A percentile compares a stretch with the other conserved stretches of the same genome.
These are phyloP conservation scores for Apiotrichum mycotoxinovorans DNA, from an alignment of 1,284 basidiomycete species.

Conservation along the genomic window DNA sequence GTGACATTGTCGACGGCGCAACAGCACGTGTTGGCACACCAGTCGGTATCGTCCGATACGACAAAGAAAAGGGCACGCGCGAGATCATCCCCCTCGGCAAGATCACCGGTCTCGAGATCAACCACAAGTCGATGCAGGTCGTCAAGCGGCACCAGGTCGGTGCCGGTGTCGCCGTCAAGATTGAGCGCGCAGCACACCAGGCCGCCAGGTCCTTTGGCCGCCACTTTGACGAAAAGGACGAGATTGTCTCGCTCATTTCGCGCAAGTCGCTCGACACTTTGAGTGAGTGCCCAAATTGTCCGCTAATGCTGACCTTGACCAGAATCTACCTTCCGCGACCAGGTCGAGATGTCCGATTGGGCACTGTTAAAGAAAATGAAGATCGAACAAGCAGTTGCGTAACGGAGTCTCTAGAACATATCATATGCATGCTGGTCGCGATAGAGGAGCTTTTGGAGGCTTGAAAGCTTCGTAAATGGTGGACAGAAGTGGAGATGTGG, in stretches of 20 bases:
- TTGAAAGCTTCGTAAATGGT: too few relatives aligned
- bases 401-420: background rate
- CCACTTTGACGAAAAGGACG: constrained; percentile 90
- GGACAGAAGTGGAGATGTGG: too few relatives aligned
- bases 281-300: constrained; percentile 27
- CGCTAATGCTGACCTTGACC: constrained; percentile 4
- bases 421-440: background rate
- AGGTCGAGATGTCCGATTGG: constrained; percentile 92
- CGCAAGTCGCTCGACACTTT: constrained; percentile 86
- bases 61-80: constrained; percentile 75
- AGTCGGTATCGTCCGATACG: constrained; percentile 86
- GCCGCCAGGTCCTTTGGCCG: constrained; percentile 86
- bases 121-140: constrained; percentile 75
- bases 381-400: background rate
- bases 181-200: constrained; percentile 95
- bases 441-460: too few relatives aligned
- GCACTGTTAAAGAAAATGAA: constrained; percentile 68
- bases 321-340: constrained; percentile 79
- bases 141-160: constrained; percentile 58
- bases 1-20: constrained; percentile 87
- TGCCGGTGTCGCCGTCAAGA: constrained; percentile 87
- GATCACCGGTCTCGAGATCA: constrained; percentile 93
- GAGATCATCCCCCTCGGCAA: constrained; percentile 90
- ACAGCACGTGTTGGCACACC: constrained; percentile 91
- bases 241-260: constrained; percentile 84